Evolutionary conservation across 371 early-diverging fungal genomes (phyloP), one percentile per base, ranked within the genome.

Genomic region (Fennellomyces sp.): DNA sequence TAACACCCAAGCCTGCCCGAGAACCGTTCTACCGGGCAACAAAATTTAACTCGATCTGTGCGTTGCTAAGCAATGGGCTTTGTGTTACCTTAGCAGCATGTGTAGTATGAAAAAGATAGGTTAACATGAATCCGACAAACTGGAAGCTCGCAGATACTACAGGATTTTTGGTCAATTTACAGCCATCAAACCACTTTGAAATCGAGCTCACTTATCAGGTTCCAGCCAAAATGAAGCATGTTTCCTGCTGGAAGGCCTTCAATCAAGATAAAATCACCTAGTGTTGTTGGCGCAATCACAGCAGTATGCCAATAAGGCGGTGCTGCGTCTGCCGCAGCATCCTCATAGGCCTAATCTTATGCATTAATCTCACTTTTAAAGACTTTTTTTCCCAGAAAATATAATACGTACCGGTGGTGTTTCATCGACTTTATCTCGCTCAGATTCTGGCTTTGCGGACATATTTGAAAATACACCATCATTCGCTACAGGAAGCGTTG

Each of bases 81-180:
- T 45, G 4, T 5, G 1, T 63, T 71, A 81, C 82, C 74, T 85
- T 86, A 36, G 83, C 80, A 15, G 89, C 83, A 65, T 87, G 88
- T 19, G 60, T 41, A 25, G 60, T 65, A 36, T 55, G 55, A 21
- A 65, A 56, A 31, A 89, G 66, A 63, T 87, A 87, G n/a, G 87
- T 86, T 52, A 89, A 57, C 68, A 87, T 75, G 54, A 89, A 89
- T 7, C 89, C 89, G 27, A 87, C 83, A 58, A 85, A 82, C 58
- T 89, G 88, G 65, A 89, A 89, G 49, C 82, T 79, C 65, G 83
- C 78, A 35, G 86, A 86, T 23, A 85, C 88, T 87, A 70, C 6
- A n/a, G 11, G n/a, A n/a, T n/a, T n/a, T n/a, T n/a, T n/a, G n/a
- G n/a, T n/a, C n/a, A n/a, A n/a, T n/a, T n/a, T n/a, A n/a, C n/a